Evolutionary conservation across 2,329 filamentous ascomycete genomes (phyloP), one percentile per base, ranked within the genome.

Genomic region (Botrytis hyacinthi): DNA sequence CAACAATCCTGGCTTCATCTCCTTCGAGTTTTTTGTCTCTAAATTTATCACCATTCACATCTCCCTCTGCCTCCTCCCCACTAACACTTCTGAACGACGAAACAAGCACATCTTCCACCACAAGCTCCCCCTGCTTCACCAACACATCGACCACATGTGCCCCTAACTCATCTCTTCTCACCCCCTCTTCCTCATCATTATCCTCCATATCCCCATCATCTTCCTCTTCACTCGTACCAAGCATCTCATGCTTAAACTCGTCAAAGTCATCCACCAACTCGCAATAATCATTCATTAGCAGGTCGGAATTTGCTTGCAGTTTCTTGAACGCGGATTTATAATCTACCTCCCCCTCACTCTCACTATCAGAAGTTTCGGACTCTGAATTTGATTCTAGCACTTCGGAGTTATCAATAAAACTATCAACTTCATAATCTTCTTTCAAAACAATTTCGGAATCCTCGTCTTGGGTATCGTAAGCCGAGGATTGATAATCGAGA

Each of bases 401-500:
- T 29, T 74, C 37, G 26, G 65, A 71, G 63, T 80, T 75, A 51
- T 79, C 75, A 29, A 80, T 78, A 40, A 79, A 77, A 42, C 76
- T 78, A 70, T 79, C 71, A 9, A 69, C 68, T 62, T 80, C 78
- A 59, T 81, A 80, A 8, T 78, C 74, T 20, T 80, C 78, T 18
- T 70, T 16, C 7, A 74, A 26, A 20, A 18, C 22, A 14, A 77
- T 22, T 10, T 71, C 22, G 8, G 68, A 42, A 46, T 40, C 62
- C 1, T 76, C 76, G 54, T 80, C 78, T 71, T 78, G 76, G 14
- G 79, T 76, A 71, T 80, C 79, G 65, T 80, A 81, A 14, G 80
- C 80, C 0, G 78, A 78, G 1, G 76, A 75, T 10, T 78, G 74
- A 40, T 77, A 75, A 42, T 80, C 79, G 14, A 80, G 74, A 60